These are phyloP conservation scores for Mycocentrospora acerina DNA, from an alignment of 2,329 filamentous ascomycete species.

Conservation along the genomic window DNA sequence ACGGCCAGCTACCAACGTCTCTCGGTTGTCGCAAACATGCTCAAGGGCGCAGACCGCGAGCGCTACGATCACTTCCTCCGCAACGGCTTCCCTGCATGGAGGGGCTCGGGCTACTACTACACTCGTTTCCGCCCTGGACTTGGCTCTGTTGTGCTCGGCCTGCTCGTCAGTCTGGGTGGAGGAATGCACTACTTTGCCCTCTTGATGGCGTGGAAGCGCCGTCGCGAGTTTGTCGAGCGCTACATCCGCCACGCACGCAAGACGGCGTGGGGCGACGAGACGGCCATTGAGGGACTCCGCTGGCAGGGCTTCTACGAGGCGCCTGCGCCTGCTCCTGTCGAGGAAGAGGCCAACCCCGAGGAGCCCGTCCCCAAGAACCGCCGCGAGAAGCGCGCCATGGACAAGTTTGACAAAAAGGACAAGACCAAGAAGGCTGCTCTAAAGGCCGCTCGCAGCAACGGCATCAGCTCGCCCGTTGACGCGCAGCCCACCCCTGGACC, in stretches of 20 bases:
- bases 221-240: slow-evolving; percentile 85
- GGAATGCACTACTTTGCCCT: slow-evolving; percentile 84
- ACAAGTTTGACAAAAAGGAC: slow-evolving; percentile 74
- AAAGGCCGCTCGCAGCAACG: slow-evolving; percentile 58
- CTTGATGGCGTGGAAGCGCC: slow-evolving; percentile 83
- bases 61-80: slow-evolving; percentile 92
- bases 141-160: slow-evolving; percentile 76
- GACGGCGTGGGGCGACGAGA: slow-evolving; percentile 85
- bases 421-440: slow-evolving; percentile 53
- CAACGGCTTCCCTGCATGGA: slow-evolving; percentile 95
- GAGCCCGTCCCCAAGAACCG: slow-evolving; percentile 69
- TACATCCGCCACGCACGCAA: slow-evolving; percentile 89
- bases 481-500: slow-evolving; percentile 57
- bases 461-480: slow-evolving; percentile 58
- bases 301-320: slow-evolving; percentile 56
- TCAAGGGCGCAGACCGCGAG: slow-evolving; percentile 76
- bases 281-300: slow-evolving; percentile 61
- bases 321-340: slow-evolving; percentile 34
- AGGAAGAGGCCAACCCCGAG: slow-evolving; percentile 48
- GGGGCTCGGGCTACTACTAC: slow-evolving; percentile 98
- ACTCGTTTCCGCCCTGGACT: slow-evolving; percentile 87
- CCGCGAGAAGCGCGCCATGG: slow-evolving; percentile 83
- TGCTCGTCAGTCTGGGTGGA: slow-evolving; percentile 82
- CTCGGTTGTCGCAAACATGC: slow-evolving; percentile 80
- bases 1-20: slow-evolving; percentile 81